Evolutionary conservation across 768 basidiomycete genomes (phyloP).

Genomic region (Auricularia cornea): DNA sequence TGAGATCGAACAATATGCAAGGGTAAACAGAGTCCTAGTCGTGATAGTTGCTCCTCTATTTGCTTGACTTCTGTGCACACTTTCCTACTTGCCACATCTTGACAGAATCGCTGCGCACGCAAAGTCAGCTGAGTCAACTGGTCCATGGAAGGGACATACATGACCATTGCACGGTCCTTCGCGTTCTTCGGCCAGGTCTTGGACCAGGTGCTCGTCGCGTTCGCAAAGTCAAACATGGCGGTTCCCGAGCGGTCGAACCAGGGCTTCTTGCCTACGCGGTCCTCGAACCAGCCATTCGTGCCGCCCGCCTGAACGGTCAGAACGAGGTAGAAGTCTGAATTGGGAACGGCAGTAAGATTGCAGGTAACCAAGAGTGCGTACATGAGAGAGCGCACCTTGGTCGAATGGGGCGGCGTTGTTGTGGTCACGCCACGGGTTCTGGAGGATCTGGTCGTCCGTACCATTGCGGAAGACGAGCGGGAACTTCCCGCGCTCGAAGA

Average conservation of each 20-base stretch:
- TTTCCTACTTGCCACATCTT: slow-evolving; percentile 45
- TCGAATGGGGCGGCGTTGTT: slow-evolving; percentile 77
- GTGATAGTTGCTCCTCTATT: too few species aligned
- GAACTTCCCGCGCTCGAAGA: slow-evolving; percentile 46
- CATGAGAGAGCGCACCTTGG: slow-evolving; percentile 42
- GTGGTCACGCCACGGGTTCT: slow-evolving; percentile 63
- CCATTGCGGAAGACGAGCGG: slow-evolving; percentile 48
- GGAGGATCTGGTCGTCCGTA: slow-evolving; percentile 49
- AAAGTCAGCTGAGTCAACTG: too few species aligned
- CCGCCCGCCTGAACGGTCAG: slow-evolving; percentile 75
- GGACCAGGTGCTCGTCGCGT: slow-evolving; percentile 56
- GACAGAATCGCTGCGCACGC: slow-evolving; percentile 62
- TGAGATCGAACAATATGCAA: too few species aligned
- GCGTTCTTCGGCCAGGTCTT: slow-evolving; percentile 63
- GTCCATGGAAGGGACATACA: too few species aligned
- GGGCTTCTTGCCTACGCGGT: slow-evolving; percentile 73
- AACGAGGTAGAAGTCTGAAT: slow-evolving; percentile 79
- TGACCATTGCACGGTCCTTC: slow-evolving; percentile 56
- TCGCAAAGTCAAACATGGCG: slow-evolving; percentile 68
- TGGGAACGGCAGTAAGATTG: too few species aligned
- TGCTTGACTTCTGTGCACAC: too few species aligned
- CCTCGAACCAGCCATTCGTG: slow-evolving; percentile 87
- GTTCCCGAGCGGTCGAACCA: slow-evolving; percentile 62
- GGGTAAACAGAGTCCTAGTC: too few species aligned
- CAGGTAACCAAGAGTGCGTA: background rate